Evolutionary conservation across 257 asterid species (phyloP).

Genomic region (Gentiana macrophylla): DNA sequence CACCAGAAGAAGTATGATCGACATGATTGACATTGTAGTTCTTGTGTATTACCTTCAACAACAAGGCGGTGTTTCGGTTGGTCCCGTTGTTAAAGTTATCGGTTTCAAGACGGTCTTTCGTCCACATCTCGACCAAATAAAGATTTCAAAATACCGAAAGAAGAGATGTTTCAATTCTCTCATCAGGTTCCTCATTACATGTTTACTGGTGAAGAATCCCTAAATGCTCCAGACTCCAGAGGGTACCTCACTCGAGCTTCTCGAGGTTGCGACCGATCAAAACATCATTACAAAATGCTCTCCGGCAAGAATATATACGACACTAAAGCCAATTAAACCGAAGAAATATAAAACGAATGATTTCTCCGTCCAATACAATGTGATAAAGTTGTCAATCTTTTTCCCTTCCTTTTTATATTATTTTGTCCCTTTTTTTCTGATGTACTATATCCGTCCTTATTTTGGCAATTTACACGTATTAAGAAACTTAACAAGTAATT

Average conservation of each 20-base stretch:
- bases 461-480: too few relatives aligned
- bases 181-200: slow-evolving; percentile 52
- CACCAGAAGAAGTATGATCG: slow-evolving; percentile 50
- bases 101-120: slow-evolving; percentile 66
- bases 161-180: slow-evolving; percentile 70
- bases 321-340: too few relatives aligned
- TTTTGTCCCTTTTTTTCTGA: too few relatives aligned
- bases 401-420: too few relatives aligned
- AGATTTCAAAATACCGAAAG: slow-evolving; percentile 36
- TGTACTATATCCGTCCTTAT: too few relatives aligned
- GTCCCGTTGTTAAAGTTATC: slow-evolving; percentile 57
- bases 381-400: too few relatives aligned
- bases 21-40: slow-evolving; percentile 55
- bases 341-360: too few relatives aligned
- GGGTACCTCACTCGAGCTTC: slow-evolving; percentile 62
- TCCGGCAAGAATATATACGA: too few relatives aligned
- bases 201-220: slow-evolving; percentile 52
- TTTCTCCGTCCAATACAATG: too few relatives aligned
- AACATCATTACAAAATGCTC: neutral
- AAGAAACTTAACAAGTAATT: too few relatives aligned
- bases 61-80: slow-evolving; percentile 34
- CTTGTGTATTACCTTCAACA: slow-evolving; percentile 46
- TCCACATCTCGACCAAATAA: slow-evolving; percentile 29
- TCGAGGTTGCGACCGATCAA: slow-evolving; percentile 22
- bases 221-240: slow-evolving; percentile 66